Conservation (phyloP, 345 rosid genomes). For the Euclidium syriacum region DNA sequence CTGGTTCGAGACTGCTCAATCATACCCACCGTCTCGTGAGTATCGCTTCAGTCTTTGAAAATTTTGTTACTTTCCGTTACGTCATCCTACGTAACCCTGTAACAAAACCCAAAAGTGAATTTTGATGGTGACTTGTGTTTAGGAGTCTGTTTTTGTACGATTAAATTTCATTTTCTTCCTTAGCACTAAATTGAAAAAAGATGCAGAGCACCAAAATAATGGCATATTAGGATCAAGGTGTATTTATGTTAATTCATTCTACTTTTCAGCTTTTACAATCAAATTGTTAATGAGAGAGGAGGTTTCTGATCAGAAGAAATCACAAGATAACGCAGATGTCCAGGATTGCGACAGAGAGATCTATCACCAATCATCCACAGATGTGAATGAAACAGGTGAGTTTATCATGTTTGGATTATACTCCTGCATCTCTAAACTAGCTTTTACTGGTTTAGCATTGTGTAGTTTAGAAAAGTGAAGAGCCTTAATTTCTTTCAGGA, state of each 20-base stretch:
- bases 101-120: neutral
- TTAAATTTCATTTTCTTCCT: neutral
- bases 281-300: constrained; percentile 23
- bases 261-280: constrained; percentile 17
- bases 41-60: neutral
- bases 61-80: neutral
- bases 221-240: neutral
- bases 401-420: neutral
- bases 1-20: constrained; percentile 77
- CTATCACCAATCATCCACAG: neutral
- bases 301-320: constrained; percentile 4
- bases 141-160: neutral
- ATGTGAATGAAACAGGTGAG: constrained; percentile 23
- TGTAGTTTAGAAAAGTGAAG: neutral
- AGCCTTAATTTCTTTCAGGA: constrained; percentile 10
- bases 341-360: constrained; percentile 4
- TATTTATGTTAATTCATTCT: neutral
- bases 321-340: constrained; percentile 1
- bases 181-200: neutral
- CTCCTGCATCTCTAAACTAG: neutral
- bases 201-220: neutral
- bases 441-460: neutral
- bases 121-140: neutral
- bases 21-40: constrained; percentile 92
- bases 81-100: constrained; percentile 9